Evolutionary conservation across 805 yeast species (phyloP), one percentile per base, ranked within the genome.

Genomic region (Danielozyma ontarioensis): DNA sequence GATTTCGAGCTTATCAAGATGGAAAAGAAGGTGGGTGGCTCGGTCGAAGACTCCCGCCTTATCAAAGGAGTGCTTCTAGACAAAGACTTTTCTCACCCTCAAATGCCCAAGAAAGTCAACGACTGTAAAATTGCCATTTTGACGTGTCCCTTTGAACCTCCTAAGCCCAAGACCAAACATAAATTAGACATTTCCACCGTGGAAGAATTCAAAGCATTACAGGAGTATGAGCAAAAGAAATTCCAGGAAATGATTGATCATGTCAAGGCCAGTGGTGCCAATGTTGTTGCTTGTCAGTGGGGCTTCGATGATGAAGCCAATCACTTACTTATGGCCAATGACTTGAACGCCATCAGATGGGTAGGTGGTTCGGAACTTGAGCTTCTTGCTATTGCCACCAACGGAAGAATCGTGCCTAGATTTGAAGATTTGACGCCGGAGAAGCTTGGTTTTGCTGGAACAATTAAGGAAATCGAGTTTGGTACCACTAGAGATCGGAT

Each of bases 111-210:
- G 54, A 58, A 60, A 34, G 73, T 90, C 29, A 55, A 60, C 32
- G 83, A 88, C 59, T 95, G 87, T 44, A 87, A 85, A 57, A 73
- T 93, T 40, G 97, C 97, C 31, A 90, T 93, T 45, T 72, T 93
- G 55, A 93, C 99, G 2, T 90, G 97, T 68, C 97, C 99, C 49
- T 93, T 93, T 56, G 99, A 93, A 70, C 99, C 99, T 26, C 99
- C 99, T 51, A 93, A 93, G 67, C 99, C 99, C 47, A 93, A 93
- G 69, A 93, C 99, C 16, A 93, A 93, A 66, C 98, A 90, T 68
- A 90, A 90, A 72, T 72, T 90, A 50, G 96, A 90, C 57, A 90
- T 90, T 43, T 76, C 90, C 12, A 65, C 83, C n/a, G 96, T 88
- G 14, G 97, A 89, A 51, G 98, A 93, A 64, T 93, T 89, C 66